Base-by-base conservation (phyloP, 176 grass and related monocot species). In the Oryza punctata region DNA sequence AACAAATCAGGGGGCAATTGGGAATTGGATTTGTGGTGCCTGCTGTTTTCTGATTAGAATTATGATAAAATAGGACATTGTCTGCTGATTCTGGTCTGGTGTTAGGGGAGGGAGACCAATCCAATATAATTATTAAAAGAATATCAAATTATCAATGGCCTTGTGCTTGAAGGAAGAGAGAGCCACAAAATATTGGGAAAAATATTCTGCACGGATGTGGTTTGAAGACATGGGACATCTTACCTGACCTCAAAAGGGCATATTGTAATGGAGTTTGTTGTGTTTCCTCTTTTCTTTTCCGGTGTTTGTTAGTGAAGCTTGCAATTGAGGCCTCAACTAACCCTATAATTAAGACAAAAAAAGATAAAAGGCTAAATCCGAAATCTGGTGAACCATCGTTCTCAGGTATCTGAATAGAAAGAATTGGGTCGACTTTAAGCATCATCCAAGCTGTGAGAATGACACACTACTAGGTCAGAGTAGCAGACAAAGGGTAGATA, bases 361-460 rank as follows among this genome's bases (percentile, higher is more conserved):
- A 63, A 21, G 3, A 49, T 30, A 41, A 64, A 0, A 72, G 12
- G 8, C 40, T 19, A 40, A 10, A 52, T 65, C 74, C 32, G 0
- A 67, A 45, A 26, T 69, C 67, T 35, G 85, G 38, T 70, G 69
- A 65, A 81, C 82, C 65, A 45, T 81, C 72, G 35, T 65, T 65
- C 65, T 85, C 70, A 64, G 5, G 38, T 11, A 81, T 47, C 44
- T 1, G 5, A 67, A 67, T 25, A 30, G 6, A 65, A 59, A 24
- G 67, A 72, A 67, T 2, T 46, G 15, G 49, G 10, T 73, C 73
- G 3, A 19, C 67, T 71, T 82, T 1, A 82, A 73, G 79, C 88
- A 79, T 74, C 79, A 78, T 50, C 84, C 67, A 74, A 40, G 49
- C 49, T 32, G 6, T 28, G 74, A 86, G 28, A 79, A 83, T 14